Percentiles rank a stretch among this genome's conserved stretches.
These are phyloP conservation scores for Bjerkandera adusta DNA, from an alignment of 1,284 basidiomycete genomes.

Conservation along the genomic window DNA sequence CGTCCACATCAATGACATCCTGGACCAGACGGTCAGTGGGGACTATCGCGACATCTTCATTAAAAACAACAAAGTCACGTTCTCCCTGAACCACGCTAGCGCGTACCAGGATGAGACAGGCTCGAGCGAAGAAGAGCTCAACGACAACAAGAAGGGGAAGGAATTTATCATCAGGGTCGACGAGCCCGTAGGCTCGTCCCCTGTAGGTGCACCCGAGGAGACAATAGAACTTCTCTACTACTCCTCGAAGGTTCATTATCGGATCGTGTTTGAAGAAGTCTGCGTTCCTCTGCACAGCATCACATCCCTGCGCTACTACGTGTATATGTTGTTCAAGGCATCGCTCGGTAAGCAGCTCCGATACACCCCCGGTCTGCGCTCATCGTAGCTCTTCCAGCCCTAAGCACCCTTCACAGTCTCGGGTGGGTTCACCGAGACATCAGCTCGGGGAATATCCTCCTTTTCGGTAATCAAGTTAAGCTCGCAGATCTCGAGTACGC, in stretches of 20 bases:
- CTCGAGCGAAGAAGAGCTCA: no score
- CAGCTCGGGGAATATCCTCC: constrained; percentile 14
- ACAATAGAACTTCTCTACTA: neutral
- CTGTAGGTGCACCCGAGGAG: no score
- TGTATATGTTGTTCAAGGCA: neutral
- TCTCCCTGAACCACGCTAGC: no score
- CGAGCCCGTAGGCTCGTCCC: no score
- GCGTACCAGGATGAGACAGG: no score
- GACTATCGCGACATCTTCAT: no score
- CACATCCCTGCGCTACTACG: neutral
- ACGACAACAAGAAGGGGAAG: no score
- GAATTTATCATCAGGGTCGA: no score
- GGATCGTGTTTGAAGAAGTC: neutral
- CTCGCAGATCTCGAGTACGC: constrained; percentile 12
- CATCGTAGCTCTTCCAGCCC: neutral
- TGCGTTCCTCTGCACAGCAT: neutral
- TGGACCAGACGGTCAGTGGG: no score
- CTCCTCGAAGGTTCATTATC: constrained; percentile 1
- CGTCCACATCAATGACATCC: no score
- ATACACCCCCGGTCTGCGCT: neutral
- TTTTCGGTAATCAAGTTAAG: neutral
- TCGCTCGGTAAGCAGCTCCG: neutral
- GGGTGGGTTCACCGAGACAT: constrained; percentile 15
- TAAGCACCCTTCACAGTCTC: neutral
- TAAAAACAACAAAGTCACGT: no score